These are phyloP conservation scores for Striga hermonthica DNA, from an alignment of 305 asterid genomes.

Conservation along the genomic window DNA sequence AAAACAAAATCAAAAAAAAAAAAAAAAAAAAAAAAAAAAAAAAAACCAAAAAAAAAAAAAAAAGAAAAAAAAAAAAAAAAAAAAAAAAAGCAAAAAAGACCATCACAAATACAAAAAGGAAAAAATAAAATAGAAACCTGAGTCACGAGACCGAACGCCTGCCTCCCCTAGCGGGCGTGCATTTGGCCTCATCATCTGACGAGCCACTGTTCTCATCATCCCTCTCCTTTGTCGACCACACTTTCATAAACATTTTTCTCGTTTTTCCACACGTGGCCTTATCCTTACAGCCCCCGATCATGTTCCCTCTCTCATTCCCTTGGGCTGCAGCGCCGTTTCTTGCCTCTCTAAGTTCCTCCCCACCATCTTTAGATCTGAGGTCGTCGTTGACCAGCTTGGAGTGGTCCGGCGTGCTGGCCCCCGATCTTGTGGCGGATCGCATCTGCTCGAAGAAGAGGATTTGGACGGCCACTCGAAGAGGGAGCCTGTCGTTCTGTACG, in stretches of 20 bases:
- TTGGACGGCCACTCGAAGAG: slow-evolving; percentile 40
- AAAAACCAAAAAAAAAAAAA: too few species aligned
- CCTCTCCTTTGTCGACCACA: slow-evolving; percentile 37
- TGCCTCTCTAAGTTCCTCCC: slow-evolving; percentile 38
- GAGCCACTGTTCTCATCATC: slow-evolving; percentile 38
- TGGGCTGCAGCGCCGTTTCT: slow-evolving; percentile 38
- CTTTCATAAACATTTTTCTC: slow-evolving; percentile 36
- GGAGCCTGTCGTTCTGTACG: slow-evolving; percentile 44
- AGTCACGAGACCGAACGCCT: slow-evolving; percentile 38
- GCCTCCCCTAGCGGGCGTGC: slow-evolving; percentile 38
- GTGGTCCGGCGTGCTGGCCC: slow-evolving; percentile 38
- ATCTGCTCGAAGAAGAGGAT: slow-evolving; percentile 44
- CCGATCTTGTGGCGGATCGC: slow-evolving; percentile 35
- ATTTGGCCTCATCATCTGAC: slow-evolving; percentile 34
- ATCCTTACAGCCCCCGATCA: background rate
- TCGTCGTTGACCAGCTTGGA: slow-evolving; percentile 35
- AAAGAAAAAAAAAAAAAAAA: too few species aligned
- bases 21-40: too few species aligned
- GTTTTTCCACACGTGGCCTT: slow-evolving; percentile 22
- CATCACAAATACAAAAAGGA: too few species aligned
- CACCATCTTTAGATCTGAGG: slow-evolving; percentile 36
- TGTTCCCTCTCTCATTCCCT: slow-evolving; percentile 24
- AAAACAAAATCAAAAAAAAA: too few species aligned
- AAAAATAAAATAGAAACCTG: too few species aligned
- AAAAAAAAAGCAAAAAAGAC: too few species aligned